Evolutionary conservation across 768 basidiomycete genomes (phyloP).

Genomic region (Sporobolomyces pararoseus): DNA sequence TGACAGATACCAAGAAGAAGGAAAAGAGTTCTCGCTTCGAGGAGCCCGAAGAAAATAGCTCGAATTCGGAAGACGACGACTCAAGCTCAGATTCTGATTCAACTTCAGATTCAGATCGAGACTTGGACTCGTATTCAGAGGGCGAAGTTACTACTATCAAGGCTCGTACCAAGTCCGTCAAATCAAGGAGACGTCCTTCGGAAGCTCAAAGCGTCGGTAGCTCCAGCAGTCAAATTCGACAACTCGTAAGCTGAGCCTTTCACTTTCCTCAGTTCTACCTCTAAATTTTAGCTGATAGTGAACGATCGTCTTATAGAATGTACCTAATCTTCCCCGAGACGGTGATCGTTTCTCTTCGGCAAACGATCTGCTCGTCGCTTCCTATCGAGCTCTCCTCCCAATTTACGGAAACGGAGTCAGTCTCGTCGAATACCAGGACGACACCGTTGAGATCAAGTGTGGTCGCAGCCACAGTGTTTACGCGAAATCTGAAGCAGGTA

Average conservation of each 20-base stretch:
- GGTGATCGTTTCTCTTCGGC: background rate
- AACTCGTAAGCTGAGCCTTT: background rate
- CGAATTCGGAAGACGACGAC: too few species aligned
- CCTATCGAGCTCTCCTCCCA: background rate
- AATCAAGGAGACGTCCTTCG: too few species aligned
- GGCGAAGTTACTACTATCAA: too few species aligned
- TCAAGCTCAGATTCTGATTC: too few species aligned
- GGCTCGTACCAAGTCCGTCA: too few species aligned
- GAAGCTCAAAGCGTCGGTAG: too few species aligned
- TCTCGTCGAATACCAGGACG: background rate
- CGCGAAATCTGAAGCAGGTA: background rate
- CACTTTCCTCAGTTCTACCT: background rate
- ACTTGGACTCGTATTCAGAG: too few species aligned
- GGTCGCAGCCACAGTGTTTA: background rate
- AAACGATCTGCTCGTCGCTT: background rate
- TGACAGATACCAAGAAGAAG: too few species aligned
- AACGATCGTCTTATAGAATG: background rate
- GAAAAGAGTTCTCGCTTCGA: too few species aligned
- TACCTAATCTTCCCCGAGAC: background rate
- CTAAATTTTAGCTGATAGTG: background rate
- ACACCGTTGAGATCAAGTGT: background rate
- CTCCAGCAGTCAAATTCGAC: too few species aligned
- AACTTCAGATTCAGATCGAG: too few species aligned
- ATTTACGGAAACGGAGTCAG: background rate
- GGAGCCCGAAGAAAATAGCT: too few species aligned